phyloP scores from a whole-genome alignment of 345 rosid genomes.

The Fremontodendron californicum region DNA sequence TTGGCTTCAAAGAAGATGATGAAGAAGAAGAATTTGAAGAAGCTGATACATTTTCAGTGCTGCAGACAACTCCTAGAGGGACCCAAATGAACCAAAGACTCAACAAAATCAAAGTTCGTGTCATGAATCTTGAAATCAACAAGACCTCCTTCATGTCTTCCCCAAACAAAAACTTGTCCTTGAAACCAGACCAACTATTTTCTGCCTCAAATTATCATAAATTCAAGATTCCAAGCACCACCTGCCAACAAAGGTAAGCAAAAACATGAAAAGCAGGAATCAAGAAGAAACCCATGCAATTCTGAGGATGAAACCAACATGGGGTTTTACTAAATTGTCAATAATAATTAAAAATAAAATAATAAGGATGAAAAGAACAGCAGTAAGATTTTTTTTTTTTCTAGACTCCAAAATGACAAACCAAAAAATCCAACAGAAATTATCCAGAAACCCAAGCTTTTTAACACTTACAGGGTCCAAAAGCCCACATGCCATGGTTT shows the following conservation, averaged over 20 bases:
- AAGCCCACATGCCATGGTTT: not conserved
- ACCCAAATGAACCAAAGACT: constrained; percentile 33
- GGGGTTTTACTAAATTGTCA: not conserved
- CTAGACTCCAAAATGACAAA: not conserved
- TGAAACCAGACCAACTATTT: not conserved
- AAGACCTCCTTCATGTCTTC: constrained; percentile 35
- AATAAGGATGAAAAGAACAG: constrained; percentile 1
- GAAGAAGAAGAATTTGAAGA: constrained; percentile 26
- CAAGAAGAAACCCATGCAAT: constrained; percentile 6
- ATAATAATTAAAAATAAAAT: not conserved
- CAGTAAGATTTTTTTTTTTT: not conserved
- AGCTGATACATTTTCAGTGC: constrained; percentile 36
- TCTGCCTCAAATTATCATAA: not conserved
- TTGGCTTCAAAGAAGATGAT: constrained; percentile 34
- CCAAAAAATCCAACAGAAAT: not conserved
- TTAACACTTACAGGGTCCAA: constrained; percentile 4
- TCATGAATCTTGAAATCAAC: constrained; percentile 19
- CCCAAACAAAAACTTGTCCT: not conserved
- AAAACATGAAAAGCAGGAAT: constrained; percentile 19
- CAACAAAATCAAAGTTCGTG: constrained; percentile 28
- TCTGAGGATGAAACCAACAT: not conserved
- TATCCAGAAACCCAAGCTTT: not conserved
- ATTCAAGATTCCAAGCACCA: constrained; percentile 2
- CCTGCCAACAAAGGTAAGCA: constrained; percentile 15
- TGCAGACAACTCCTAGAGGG: constrained; percentile 30